Evolutionary conservation across 2,329 filamentous ascomycete genomes (phyloP).

Genomic region (Magnaporthales sp.): DNA sequence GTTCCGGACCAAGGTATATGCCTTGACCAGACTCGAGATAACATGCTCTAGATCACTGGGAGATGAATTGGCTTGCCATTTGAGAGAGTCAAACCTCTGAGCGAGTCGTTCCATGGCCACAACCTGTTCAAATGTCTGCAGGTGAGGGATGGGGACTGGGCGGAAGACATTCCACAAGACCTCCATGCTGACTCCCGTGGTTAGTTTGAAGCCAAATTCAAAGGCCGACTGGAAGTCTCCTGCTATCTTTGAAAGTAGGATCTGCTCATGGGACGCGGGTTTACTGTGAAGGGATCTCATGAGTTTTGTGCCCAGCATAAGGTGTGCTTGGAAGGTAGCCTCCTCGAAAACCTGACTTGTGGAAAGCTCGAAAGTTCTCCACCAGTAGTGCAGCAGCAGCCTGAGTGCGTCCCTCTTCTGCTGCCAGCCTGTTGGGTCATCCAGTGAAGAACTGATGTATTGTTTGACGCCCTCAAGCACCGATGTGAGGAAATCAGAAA

Average conservation of each 20-base stretch:
- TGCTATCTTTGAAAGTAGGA: slow-evolving; percentile 31
- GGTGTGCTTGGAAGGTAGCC: slow-evolving; percentile 54
- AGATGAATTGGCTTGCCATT: slow-evolving; percentile 47
- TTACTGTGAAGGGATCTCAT: slow-evolving; percentile 24
- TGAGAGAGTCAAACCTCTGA: slow-evolving; percentile 48
- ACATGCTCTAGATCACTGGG: slow-evolving; percentile 43
- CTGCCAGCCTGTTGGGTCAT: slow-evolving; percentile 19
- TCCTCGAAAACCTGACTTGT: slow-evolving; percentile 45
- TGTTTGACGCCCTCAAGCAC: slow-evolving; percentile 30
- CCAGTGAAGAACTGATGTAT: slow-evolving; percentile 29
- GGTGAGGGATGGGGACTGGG: slow-evolving; percentile 46
- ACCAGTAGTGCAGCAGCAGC: slow-evolving; percentile 43
- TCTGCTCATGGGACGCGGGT: slow-evolving; percentile 17
- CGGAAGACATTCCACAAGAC: slow-evolving; percentile 65
- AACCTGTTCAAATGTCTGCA: slow-evolving; percentile 34
- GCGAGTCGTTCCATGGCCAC: slow-evolving; percentile 47
- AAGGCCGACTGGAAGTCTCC: slow-evolving; percentile 47
- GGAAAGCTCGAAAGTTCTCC: slow-evolving; percentile 41
- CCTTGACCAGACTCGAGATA: slow-evolving; percentile 44
- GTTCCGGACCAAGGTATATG: slow-evolving; percentile 46
- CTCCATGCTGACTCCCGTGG: slow-evolving; percentile 74
- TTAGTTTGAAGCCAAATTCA: slow-evolving; percentile 60
- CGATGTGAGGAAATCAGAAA: slow-evolving; percentile 40
- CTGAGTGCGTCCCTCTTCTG: slow-evolving; percentile 7
- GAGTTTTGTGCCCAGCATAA: slow-evolving; percentile 39